Base-by-base conservation (phyloP, 306 rosid genomes). In the Quercus parvula region DNA sequence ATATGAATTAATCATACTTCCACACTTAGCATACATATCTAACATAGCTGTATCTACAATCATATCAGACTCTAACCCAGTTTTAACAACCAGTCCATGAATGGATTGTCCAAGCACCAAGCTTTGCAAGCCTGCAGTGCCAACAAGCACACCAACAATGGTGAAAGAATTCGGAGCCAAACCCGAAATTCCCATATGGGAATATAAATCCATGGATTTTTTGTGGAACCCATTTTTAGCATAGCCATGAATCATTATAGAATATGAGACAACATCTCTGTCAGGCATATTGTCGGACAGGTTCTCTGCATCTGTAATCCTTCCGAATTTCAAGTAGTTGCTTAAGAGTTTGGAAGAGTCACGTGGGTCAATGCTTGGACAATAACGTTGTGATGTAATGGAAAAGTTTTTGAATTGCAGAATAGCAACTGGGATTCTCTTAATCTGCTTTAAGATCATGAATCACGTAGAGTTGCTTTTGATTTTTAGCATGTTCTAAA, bases 1-100 rank as follows among this genome's bases (percentile, higher is more conserved):
- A 52, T 6, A 51, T 19, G 79, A 64, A 30, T 52, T 20, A 41
- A 30, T 9, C 56, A 64, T 52, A 25, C 11, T 77, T 49, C 74
- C 73, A 77, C 62, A 66, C 62, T 52, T 77, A 12, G 80, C 80
- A 30, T 77, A 51, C 56, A 52, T 49, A 28, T 77, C 64, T 13
- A 77, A 52, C 27, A 66, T 13, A 27, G 74, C 67, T 33, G 67
- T 67, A 19, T 14, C 24, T 22, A 76, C 73, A 77, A 77, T 54
- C 24, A 22, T 0, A 22, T 22, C 24, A 22, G 24, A 22, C 24
- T 22, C 24, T 22, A 22, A 22, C 24, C 24, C 24, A 22, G 24
- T 22, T 22, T 22, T 22, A 22, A 22, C 24, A 22, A 22, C 24
- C 24, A 22, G 24, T 22, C 24, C 24, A 22, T 22, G 24, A 22